phyloP scores from a whole-genome alignment of 257 asterid species.

The Solanum rostratum region DNA sequence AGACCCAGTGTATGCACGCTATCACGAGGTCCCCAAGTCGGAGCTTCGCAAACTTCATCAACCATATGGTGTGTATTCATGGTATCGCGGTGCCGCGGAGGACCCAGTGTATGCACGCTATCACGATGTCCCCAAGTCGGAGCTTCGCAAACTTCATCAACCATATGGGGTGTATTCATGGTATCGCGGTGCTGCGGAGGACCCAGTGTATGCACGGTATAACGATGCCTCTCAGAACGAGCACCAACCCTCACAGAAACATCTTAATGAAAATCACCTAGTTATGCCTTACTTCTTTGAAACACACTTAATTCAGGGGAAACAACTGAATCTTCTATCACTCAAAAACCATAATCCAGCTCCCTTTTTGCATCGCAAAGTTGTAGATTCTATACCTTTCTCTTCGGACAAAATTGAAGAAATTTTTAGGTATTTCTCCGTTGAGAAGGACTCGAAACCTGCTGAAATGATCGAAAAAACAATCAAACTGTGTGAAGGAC shows the following conservation, averaged over 20 bases:
- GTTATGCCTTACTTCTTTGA: slow-evolving; percentile 54
- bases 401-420: slow-evolving; percentile 37
- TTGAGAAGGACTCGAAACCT: not conserved
- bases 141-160: not conserved
- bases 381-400: slow-evolving; percentile 59
- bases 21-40: too few species aligned
- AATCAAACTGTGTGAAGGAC: too few species aligned
- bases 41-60: not conserved
- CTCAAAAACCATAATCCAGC: slow-evolving; percentile 16
- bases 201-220: too few species aligned
- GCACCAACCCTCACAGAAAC: slow-evolving; percentile 7
- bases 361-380: slow-evolving; percentile 39
- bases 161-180: not conserved
- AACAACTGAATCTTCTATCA: slow-evolving; percentile 38
- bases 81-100: too few species aligned
- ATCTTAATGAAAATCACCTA: slow-evolving; percentile 42
- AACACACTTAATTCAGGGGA: slow-evolving; percentile 37
- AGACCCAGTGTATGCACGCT: too few species aligned
- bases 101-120: too few species aligned
- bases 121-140: too few species aligned
- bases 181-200: too few species aligned
- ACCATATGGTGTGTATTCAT: not conserved
- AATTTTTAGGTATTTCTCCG: slow-evolving; percentile 26
- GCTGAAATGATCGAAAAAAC: too few species aligned
- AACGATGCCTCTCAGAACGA: too few species aligned